A percentile compares a stretch with the other conserved stretches of the same genome.
Evolutionary conservation across 805 yeast species (phyloP).

Genomic region (Kodamaea sagamina): DNA sequence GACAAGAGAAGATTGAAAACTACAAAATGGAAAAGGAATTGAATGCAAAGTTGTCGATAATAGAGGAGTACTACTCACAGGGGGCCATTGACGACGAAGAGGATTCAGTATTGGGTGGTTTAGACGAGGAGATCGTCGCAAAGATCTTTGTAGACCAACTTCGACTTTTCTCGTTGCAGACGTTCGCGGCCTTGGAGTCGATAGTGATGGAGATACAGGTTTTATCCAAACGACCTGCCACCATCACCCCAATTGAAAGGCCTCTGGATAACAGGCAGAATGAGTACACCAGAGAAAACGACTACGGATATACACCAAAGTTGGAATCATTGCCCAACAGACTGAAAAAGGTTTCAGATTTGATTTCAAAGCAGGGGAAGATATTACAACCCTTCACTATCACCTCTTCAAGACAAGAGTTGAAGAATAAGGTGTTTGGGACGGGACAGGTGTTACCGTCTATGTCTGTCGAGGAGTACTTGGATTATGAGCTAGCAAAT

Average conservation of each 20-base stretch:
- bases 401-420: conserved; percentile 52
- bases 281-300: conserved; percentile 14
- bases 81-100: conserved; percentile 18
- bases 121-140: conserved; percentile 68
- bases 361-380: conserved; percentile 72
- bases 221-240: conserved; percentile 25
- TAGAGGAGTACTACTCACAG: conserved; percentile 32
- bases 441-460: conserved; percentile 93
- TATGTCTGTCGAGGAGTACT: conserved; percentile 88
- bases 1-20: conserved; percentile 74
- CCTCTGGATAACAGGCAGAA: conserved; percentile 16
- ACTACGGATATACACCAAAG: conserved; percentile 62
- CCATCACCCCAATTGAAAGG: neutral
- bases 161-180: conserved; percentile 49
- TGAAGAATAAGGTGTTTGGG: conserved; percentile 72
- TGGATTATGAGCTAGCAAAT: conserved; percentile 80
- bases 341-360: conserved; percentile 25
- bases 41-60: conserved; percentile 40
- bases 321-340: conserved; percentile 48
- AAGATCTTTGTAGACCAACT: conserved; percentile 57
- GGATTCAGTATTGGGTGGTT: conserved; percentile 26
- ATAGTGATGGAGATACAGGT: conserved; percentile 67
- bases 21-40: conserved; percentile 62
- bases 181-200: conserved; percentile 60
- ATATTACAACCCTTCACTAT: conserved; percentile 84